phyloP scores from a whole-genome alignment of 2,329 filamentous ascomycete species.

The Periconia macrospinosa region DNA sequence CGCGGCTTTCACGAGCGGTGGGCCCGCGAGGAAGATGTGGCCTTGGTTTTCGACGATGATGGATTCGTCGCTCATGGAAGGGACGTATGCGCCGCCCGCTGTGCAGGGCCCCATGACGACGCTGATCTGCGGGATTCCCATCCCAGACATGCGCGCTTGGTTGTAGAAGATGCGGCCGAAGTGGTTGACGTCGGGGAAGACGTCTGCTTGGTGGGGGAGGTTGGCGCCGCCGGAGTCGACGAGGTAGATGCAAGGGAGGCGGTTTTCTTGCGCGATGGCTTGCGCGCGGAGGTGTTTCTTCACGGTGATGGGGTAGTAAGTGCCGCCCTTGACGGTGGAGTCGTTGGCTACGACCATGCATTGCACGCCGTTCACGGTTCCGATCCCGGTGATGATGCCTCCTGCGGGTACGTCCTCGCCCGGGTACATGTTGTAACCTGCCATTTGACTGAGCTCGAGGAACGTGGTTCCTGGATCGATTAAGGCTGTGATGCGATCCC shows the following conservation, averaged over 20 bases:
- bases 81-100: conserved; percentile 92
- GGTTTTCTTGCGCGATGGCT: conserved; percentile 86
- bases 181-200: conserved; percentile 92
- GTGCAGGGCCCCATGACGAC: conserved; percentile 98
- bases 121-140: conserved; percentile 88
- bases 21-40: conserved; percentile 96
- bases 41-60: conserved; percentile 96
- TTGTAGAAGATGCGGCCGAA: conserved; percentile 99
- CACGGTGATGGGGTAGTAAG: conserved; percentile 95
- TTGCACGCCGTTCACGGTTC: conserved; percentile 83
- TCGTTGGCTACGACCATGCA: conserved; percentile 96
- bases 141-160: conserved; percentile 87
- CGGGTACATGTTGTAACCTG: conserved; percentile 81
- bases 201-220: conserved; percentile 90
- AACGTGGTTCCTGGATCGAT: conserved; percentile 90
- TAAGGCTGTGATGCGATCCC: conserved; percentile 84
- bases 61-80: conserved; percentile 95
- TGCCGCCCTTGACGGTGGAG: conserved; percentile 95
- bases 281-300: conserved; percentile 97
- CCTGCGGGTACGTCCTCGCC: conserved; percentile 86
- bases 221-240: conserved; percentile 96
- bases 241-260: conserved; percentile 82
- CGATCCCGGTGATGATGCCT: conserved; percentile 90
- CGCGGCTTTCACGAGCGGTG: conserved; percentile 91
- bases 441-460: conserved; percentile 89